These are phyloP conservation scores for Rhodotorula sp. DNA, from an alignment of 1,284 basidiomycete species.

Conservation along the genomic window DNA sequence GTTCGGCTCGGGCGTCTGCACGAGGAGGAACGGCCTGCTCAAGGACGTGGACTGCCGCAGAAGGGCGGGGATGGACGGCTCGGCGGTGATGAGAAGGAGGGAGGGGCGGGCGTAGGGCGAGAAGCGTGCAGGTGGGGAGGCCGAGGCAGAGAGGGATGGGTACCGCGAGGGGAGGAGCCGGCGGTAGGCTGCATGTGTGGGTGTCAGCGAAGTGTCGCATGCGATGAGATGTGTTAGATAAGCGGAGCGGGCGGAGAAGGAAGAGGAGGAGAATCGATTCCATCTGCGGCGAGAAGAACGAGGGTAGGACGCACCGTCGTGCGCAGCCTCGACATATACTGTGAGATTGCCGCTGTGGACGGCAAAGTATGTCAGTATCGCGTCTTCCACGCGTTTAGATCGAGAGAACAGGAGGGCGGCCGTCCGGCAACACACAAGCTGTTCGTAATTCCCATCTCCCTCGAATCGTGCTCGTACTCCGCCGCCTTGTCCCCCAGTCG, in stretches of 20 bases:
- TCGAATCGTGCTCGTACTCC: constrained; percentile 31
- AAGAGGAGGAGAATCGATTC: too few species aligned
- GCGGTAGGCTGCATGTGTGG: constrained; percentile 1
- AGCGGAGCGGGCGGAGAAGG: not conserved
- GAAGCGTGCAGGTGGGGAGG: not conserved
- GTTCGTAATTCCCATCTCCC: constrained; percentile 34
- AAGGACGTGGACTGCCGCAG: constrained; percentile 5
- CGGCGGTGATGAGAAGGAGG: constrained; percentile 32
- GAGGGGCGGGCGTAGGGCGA: constrained; percentile 14
- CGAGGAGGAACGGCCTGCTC: constrained; percentile 10
- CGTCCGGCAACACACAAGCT: constrained; percentile 3
- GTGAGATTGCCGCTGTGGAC: constrained; percentile 24
- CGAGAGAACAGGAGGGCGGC: too few species aligned
- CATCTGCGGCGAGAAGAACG: too few species aligned
- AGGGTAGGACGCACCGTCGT: constrained; percentile 19
- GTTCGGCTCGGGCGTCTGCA: constrained; percentile 17
- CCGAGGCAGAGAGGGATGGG: constrained; percentile 8
- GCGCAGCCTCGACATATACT: constrained; percentile 27
- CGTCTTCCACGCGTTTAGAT: rapidly evolving
- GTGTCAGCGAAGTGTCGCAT: not conserved
- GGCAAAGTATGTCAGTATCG: not conserved
- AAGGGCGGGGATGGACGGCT: constrained; percentile 1
- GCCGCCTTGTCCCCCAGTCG: constrained; percentile 30
- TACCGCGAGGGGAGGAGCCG: constrained; percentile 20
- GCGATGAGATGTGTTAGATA: too few species aligned